A percentile compares a stretch with the other conserved stretches of the same genome.
phyloP scores from a whole-genome alignment of 768 basidiomycete species.

The Chalciporus chontae region DNA sequence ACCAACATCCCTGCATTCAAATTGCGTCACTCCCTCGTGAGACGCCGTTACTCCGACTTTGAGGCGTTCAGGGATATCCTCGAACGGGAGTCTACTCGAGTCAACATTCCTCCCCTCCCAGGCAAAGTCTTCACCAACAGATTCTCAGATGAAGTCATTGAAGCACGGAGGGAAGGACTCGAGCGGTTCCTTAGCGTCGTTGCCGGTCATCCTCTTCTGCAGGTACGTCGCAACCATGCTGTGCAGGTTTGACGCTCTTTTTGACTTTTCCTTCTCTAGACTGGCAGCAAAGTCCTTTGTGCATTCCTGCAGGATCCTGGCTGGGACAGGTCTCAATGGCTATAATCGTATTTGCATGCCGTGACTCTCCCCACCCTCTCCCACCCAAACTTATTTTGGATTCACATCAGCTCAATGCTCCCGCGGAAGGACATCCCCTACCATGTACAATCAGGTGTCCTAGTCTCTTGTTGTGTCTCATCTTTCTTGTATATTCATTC shows the following conservation, averaged over 20 bases:
- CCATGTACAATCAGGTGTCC: conserved; percentile 21
- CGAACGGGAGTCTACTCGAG: conserved; percentile 93
- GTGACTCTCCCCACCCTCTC: background rate
- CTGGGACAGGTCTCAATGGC: conserved; percentile 84
- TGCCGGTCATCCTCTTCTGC: conserved; percentile 93
- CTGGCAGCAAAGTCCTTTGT: conserved; percentile 94
- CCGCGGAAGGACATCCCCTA: conserved; percentile 10
- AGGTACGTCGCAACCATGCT: conserved; percentile 46
- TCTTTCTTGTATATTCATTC: conserved; percentile 23
- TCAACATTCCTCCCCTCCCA: conserved; percentile 95
- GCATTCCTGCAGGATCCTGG: conserved; percentile 93
- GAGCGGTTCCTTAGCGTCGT: conserved; percentile 95
- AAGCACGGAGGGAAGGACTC: conserved; percentile 84
- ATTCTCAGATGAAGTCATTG: conserved; percentile 97
- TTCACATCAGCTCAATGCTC: conserved; percentile 1
- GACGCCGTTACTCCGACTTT: conserved; percentile 88
- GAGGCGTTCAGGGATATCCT: conserved; percentile 98
- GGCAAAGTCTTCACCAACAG: conserved; percentile 99
- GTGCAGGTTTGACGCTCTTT: conserved; percentile 6
- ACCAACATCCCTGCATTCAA: conserved; percentile 99
- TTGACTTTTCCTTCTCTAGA: conserved; percentile 41
- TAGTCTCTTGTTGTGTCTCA: conserved; percentile 6
- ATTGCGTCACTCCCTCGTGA: conserved; percentile 85
- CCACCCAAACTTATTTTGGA: background rate
- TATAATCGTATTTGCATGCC: conserved; percentile 35